phyloP scores from a whole-genome alignment of 177 flowering plant genomes.

The Tripterygium wilfordii region DNA sequence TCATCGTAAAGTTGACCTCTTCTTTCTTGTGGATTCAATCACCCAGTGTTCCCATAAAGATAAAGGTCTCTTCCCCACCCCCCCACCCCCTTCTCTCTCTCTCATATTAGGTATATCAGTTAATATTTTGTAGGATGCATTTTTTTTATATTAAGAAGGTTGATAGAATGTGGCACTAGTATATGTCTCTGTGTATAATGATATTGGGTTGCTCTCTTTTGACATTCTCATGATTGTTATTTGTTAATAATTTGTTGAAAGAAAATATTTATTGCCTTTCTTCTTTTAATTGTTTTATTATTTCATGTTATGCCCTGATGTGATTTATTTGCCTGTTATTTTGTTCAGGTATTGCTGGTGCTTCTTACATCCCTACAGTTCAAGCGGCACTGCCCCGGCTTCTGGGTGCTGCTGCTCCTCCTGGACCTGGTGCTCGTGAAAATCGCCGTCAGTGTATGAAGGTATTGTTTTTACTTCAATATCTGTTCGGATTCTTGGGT shows the following conservation, averaged over 20 bases:
- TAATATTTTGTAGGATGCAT: too few relatives aligned
- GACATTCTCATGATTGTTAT: too few relatives aligned
- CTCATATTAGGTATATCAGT: neutral
- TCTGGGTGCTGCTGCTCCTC: conserved; percentile 90
- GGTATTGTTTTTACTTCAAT: conserved; percentile 32
- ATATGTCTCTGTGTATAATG: too few relatives aligned
- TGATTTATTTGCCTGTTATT: neutral
- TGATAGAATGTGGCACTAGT: too few relatives aligned
- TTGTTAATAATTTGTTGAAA: too few relatives aligned
- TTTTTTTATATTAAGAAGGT: too few relatives aligned
- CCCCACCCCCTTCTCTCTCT: neutral
- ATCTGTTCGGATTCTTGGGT: neutral
- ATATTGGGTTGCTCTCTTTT: too few relatives aligned
- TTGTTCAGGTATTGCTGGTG: conserved; percentile 82
- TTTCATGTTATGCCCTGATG: too few relatives aligned
- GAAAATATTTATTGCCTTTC: too few relatives aligned
- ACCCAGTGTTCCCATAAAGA: conserved; percentile 98
- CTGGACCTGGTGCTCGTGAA: conserved; percentile 84
- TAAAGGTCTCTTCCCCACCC: conserved; percentile 54
- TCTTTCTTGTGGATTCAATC: conserved; percentile 95
- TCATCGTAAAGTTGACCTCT: conserved; percentile 86
- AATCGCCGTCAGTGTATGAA: conserved; percentile 96
- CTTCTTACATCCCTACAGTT: conserved; percentile 84
- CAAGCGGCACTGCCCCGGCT: conserved; percentile 94
- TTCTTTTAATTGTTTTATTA: neutral